Evolutionary conservation across 208 protist genomes (phyloP).

Genomic region (Phytomonas serpens): DNA sequence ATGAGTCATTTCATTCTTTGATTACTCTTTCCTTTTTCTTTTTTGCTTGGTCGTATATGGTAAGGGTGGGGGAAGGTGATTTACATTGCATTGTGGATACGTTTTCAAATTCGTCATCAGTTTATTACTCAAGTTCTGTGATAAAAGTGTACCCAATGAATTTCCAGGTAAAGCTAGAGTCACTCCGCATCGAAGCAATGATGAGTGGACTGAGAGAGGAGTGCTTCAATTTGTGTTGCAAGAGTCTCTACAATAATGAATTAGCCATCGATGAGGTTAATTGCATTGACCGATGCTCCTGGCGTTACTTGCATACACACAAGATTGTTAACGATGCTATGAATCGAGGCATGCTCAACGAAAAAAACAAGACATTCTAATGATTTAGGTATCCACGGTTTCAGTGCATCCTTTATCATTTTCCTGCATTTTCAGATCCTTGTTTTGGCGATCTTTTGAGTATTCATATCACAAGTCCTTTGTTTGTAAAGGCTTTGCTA

Average conservation of each 20-base stretch:
- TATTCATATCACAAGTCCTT: not conserved
- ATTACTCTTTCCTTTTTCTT: slow-evolving; percentile 9
- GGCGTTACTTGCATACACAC: slow-evolving; percentile 68
- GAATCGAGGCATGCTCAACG: slow-evolving; percentile 29
- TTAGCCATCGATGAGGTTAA: slow-evolving; percentile 68
- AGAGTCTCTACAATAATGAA: slow-evolving; percentile 49
- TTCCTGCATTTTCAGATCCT: not conserved
- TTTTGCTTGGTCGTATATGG: slow-evolving; percentile 5
- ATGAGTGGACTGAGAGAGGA: slow-evolving; percentile 68
- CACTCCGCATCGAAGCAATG: slow-evolving; percentile 79
- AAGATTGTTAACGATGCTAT: slow-evolving; percentile 49
- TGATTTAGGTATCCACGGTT: not conserved
- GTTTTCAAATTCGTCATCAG: slow-evolving; percentile 1
- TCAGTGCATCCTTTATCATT: not conserved
- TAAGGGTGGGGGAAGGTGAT: not conserved
- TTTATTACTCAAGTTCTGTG: not conserved
- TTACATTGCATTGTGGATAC: not conserved
- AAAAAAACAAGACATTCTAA: slow-evolving; percentile 12
- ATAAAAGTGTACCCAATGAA: slow-evolving; percentile 37
- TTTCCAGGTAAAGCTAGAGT: slow-evolving; percentile 75
- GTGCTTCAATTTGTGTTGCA: slow-evolving; percentile 82
- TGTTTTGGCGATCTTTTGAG: slow-evolving; percentile 6
- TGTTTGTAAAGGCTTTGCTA: not conserved
- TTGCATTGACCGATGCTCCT: slow-evolving; percentile 80
- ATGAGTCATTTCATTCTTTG: not conserved